Evolutionary conservation across 768 basidiomycete species (phyloP), one percentile per base, ranked within the genome.

Genomic region (Sutorius australiensis): DNA sequence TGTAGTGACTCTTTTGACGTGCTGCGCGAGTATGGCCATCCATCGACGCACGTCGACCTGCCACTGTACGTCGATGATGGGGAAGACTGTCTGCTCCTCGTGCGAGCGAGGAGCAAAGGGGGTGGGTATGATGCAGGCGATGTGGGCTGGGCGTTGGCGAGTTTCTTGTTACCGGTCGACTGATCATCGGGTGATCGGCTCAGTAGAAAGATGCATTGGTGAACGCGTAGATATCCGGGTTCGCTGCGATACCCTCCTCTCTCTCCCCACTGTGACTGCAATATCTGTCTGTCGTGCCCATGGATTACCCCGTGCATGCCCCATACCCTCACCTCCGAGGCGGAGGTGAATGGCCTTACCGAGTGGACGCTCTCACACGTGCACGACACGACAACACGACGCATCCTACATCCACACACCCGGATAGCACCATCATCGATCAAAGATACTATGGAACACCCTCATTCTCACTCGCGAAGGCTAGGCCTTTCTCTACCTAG

Each of bases 71-170:
- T 91, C 46, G 89, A 92, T 59, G 89, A 89, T 57, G 77, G 77
- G 11, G 80, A 80, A 40, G 90, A 92, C 60, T 91, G 89, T 70
- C 70, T 92, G 56, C 70, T 92, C 48, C 77, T 92, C 24, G 88
- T 85, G 56, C 73, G 88, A 39, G 80, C 86, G 65, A 53, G 43
- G 11, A 40, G 49, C 34, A 66, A 64, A 31, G 60, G 64, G 6
- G 44, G 57, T 46, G 64, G 55, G 58, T 57, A 59, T 36, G 61
- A 67, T 3, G 42, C 56, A 5, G 79, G 80, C 11, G 74, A 77
- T 10, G 77, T 91, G 16, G 89, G 89, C 0, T 92, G 90, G 90
- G 84, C 85, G 3, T 67, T 92, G 56, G 89, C 89, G 33, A 91
- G 89, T 66, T 92, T 90, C 69, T 67, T 92, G 66, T 76, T 84